A percentile compares a stretch with the other conserved stretches of the same genome.
These are phyloP conservation scores for Abrus pulchellus DNA, from an alignment of 306 rosid genomes.

Conservation along the genomic window DNA sequence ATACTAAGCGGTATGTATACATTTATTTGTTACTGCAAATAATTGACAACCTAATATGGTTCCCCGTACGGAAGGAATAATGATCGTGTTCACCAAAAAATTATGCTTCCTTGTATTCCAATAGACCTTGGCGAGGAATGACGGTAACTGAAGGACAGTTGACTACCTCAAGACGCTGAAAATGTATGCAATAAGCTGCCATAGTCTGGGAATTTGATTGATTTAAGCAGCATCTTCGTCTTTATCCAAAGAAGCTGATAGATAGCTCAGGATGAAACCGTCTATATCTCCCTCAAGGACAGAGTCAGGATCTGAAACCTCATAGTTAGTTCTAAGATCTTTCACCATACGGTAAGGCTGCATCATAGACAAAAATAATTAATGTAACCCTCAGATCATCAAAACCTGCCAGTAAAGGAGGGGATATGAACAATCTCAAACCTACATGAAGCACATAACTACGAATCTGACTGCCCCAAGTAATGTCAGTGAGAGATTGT, in stretches of 20 bases:
- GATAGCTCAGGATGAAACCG: constrained; percentile 84
- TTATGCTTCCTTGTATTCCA: constrained; percentile 16
- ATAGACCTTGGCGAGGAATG: constrained; percentile 40
- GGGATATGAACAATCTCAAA: constrained; percentile 37
- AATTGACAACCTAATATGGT: constrained; percentile 5
- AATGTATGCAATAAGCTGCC: constrained; percentile 34
- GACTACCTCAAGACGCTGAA: constrained; percentile 26
- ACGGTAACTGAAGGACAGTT: background rate
- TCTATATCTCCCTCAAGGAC: constrained; percentile 93
- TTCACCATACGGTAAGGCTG: constrained; percentile 99
- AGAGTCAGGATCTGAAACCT: constrained; percentile 92
- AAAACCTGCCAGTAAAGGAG: background rate
- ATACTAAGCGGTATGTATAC: background rate
- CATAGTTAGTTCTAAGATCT: constrained; percentile 92
- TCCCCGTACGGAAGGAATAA: background rate
- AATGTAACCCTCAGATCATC: constrained; percentile 16
- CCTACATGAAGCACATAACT: constrained; percentile 95
- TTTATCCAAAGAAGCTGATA: constrained; percentile 84
- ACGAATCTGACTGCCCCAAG: constrained; percentile 97
- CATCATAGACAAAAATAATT: constrained; percentile 46
- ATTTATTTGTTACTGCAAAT: constrained; percentile 28
- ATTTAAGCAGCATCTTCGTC: constrained; percentile 61
- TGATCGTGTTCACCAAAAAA: background rate
- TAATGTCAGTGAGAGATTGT: constrained; percentile 90
- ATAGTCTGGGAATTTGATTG: background rate